Percentiles rank a stretch among this genome's conserved stretches.
Evolutionary conservation across 2,329 filamentous ascomycete species (phyloP).

Genomic region (Monascus ruber): DNA sequence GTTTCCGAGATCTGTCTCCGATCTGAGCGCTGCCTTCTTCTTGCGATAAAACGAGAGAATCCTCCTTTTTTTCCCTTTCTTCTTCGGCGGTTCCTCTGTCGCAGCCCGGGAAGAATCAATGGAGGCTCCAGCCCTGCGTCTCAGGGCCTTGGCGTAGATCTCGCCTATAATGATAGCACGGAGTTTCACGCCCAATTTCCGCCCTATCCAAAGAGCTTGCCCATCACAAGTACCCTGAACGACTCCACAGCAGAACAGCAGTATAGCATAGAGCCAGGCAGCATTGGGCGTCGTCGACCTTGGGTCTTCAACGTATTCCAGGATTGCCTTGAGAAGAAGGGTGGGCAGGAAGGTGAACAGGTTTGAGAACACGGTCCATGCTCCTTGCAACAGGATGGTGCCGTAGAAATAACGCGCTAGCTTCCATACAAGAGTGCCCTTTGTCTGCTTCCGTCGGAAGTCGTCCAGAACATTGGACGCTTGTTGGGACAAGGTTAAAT

Average conservation of each 20-base stretch:
- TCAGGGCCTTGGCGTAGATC: slow-evolving; percentile 89
- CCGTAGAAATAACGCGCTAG: slow-evolving; percentile 74
- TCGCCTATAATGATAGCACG: slow-evolving; percentile 94
- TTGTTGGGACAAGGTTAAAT: slow-evolving; percentile 77
- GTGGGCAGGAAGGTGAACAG: slow-evolving; percentile 87
- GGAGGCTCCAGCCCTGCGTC: slow-evolving; percentile 74
- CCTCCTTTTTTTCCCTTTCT: slow-evolving; percentile 29
- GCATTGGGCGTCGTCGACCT: slow-evolving; percentile 66
- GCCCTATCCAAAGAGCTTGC: slow-evolving; percentile 82
- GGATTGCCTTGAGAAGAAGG: slow-evolving; percentile 75
- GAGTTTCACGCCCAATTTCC: slow-evolving; percentile 85
- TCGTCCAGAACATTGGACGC: slow-evolving; percentile 66
- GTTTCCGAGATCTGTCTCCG: slow-evolving; percentile 7
- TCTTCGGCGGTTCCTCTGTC: slow-evolving; percentile 28
- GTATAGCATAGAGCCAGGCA: slow-evolving; percentile 88
- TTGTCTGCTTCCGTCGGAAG: slow-evolving; percentile 79
- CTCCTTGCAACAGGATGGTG: slow-evolving; percentile 62
- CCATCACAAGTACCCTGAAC: slow-evolving; percentile 73
- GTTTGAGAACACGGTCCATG: slow-evolving; percentile 68
- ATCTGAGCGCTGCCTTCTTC: slow-evolving; percentile 23
- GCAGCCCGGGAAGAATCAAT: slow-evolving; percentile 59
- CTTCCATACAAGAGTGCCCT: slow-evolving; percentile 65
- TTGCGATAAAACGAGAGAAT: slow-evolving; percentile 49
- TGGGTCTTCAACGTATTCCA: slow-evolving; percentile 87
- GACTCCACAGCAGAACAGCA: slow-evolving; percentile 73